phyloP scores from a whole-genome alignment of 164 flowering plant genomes.

The Kingdonia uniflora region DNA sequence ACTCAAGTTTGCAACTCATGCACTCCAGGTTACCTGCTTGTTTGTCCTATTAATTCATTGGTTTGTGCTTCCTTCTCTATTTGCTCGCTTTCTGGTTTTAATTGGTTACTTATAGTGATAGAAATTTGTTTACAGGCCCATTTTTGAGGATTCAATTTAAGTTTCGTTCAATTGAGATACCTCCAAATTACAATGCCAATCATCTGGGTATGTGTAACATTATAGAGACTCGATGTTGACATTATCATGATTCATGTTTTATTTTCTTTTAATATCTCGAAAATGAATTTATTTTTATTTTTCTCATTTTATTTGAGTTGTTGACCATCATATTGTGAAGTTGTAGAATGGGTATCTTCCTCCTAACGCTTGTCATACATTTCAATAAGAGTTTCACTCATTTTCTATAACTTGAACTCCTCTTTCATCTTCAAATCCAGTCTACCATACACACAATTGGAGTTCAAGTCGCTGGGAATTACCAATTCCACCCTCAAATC shows the following conservation, averaged over 20 bases:
- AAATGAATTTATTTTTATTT: too few relatives aligned
- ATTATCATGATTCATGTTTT: background rate
- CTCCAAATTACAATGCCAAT: slow-evolving; percentile 57
- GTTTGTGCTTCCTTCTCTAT: background rate
- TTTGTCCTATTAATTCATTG: background rate
- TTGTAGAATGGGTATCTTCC: background rate
- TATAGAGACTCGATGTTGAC: background rate
- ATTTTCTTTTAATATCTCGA: background rate
- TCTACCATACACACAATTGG: too few relatives aligned
- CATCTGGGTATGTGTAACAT: slow-evolving; percentile 63
- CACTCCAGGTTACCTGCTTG: slow-evolving; percentile 48
- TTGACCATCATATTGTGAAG: too few relatives aligned
- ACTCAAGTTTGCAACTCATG: slow-evolving; percentile 57
- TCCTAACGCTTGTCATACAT: too few relatives aligned
- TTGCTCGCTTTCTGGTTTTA: too few relatives aligned
- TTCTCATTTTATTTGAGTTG: too few relatives aligned
- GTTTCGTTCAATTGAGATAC: slow-evolving; percentile 82
- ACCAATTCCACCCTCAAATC: too few relatives aligned
- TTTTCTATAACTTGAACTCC: too few relatives aligned
- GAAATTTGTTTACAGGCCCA: slow-evolving; percentile 44
- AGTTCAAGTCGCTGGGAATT: too few relatives aligned
- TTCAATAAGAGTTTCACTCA: background rate
- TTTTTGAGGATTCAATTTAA: slow-evolving; percentile 72
- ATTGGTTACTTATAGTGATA: background rate
- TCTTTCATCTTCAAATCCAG: too few relatives aligned